Evolutionary conservation across 306 rosid genomes (phyloP), one percentile per base, ranked within the genome.

Genomic region (Cyclanthera cordifolia): DNA sequence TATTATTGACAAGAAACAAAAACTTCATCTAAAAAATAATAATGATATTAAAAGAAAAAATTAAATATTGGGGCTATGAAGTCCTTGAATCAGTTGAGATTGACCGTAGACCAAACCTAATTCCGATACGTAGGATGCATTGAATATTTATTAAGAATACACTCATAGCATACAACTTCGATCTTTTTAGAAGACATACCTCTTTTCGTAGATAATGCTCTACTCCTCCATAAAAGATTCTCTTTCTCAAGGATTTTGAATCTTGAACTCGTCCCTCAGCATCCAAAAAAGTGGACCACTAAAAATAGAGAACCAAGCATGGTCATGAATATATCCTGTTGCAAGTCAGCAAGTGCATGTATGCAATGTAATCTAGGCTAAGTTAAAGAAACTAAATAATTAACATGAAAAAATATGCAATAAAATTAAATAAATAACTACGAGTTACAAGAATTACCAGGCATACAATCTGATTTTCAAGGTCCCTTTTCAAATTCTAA

Each of bases 161-260:
- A 43, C 37, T 13, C 20, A 14, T 41, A 20, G 1, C 25, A 6
- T 7, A 23, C 4, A 23, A 15, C 37, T 64, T 64, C 39, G 9
- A 39, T 5, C 69, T 1, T 4, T 41, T 34, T 41, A 43, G 61
- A 67, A 71, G 46, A 51, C 85, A 69, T 65, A 94, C 99, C 95
- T 88, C 90, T 76, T 83, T 82, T 47, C 96, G 90, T 71, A 90
- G 71, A 20, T 77, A 56, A 61, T 94, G 95, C 76, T 94, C 91
- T 72, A 94, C 88, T 69, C 99, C 97, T 7, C 99, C 99, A 78
- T 94, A 94, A 83, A 94, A 94, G 77, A 90, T 81, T 81, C 99
- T 88, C 84, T 78, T 90, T 77, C 91, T 83, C 67, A 94, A 78
- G 69, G 91, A 89, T 76, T 80, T 80, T 60, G 95, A 77, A 81